Percentiles rank a stretch among this genome's conserved stretches.
Evolutionary conservation across 2,329 filamentous ascomycete genomes (phyloP).

Genomic region (Didymella sp.): DNA sequence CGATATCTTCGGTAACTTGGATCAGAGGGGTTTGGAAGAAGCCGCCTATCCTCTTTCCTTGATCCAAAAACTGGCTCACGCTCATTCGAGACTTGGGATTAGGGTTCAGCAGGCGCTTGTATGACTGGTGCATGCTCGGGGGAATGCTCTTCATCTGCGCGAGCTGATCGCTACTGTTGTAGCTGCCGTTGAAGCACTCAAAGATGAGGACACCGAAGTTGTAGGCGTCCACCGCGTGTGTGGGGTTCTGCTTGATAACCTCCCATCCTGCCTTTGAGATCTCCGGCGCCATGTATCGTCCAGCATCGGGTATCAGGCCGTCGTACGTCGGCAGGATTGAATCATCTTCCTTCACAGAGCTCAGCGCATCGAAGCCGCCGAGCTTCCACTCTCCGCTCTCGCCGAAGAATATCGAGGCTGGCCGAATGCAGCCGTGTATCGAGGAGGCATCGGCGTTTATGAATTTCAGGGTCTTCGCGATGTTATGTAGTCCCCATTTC

Average conservation of each 20-base stretch:
- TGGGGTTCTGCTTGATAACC: slow-evolving; percentile 79
- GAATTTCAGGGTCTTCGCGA: slow-evolving; percentile 94
- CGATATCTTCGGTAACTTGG: slow-evolving; percentile 88
- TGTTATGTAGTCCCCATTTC: slow-evolving; percentile 91
- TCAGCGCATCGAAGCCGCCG: slow-evolving; percentile 90
- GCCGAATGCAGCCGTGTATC: slow-evolving; percentile 85
- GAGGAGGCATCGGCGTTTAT: slow-evolving; percentile 93
- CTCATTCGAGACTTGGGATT: slow-evolving; percentile 90
- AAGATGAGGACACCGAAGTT: slow-evolving; percentile 83
- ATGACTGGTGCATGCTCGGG: slow-evolving; percentile 85
- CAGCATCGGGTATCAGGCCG: slow-evolving; percentile 83
- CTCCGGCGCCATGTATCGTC: slow-evolving; percentile 85
- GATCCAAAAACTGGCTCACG: slow-evolving; percentile 85
- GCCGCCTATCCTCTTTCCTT: slow-evolving; percentile 78
- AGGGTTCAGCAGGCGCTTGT: slow-evolving; percentile 85
- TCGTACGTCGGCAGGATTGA: slow-evolving; percentile 92
- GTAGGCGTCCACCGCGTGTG: slow-evolving; percentile 85
- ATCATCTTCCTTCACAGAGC: slow-evolving; percentile 95
- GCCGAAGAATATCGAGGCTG: slow-evolving; percentile 87
- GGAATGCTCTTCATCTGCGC: slow-evolving; percentile 87
- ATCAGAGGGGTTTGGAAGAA: slow-evolving; percentile 96
- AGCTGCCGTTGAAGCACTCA: slow-evolving; percentile 90
- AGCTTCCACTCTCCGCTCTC: slow-evolving; percentile 99
- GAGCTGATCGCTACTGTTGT: slow-evolving; percentile 76
- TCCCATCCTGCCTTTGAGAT: slow-evolving; percentile 90